Evolutionary conservation across 495 filamentous ascomycete genomes (phyloP).

Genomic region (Elasticomyces elasticus): DNA sequence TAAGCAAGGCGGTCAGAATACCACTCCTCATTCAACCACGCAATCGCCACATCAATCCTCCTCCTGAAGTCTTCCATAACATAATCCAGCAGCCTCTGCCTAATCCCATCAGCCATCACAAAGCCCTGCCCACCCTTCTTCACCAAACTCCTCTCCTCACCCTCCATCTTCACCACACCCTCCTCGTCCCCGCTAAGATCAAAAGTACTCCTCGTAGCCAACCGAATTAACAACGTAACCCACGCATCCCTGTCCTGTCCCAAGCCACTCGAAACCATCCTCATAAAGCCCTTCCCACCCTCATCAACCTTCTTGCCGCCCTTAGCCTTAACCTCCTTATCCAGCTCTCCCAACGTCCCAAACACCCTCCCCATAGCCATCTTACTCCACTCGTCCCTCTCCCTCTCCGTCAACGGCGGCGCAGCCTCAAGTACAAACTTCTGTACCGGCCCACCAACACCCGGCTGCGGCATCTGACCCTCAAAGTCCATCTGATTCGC

Average conservation of each 20-base stretch:
- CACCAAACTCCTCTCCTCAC: slow-evolving; percentile 11
- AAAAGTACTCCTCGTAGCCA: slow-evolving; percentile 70
- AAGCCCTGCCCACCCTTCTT: slow-evolving; percentile 32
- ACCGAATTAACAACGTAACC: slow-evolving; percentile 73
- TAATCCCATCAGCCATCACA: slow-evolving; percentile 48
- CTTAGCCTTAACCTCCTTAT: slow-evolving; percentile 45
- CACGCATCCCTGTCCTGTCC: slow-evolving; percentile 82
- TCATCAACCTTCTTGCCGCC: background rate
- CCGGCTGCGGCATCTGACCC: slow-evolving; percentile 41
- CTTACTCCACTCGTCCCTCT: slow-evolving; percentile 57
- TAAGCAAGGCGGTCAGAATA: slow-evolving; percentile 67
- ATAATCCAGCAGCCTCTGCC: slow-evolving; percentile 70
- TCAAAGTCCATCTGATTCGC: slow-evolving; percentile 56
- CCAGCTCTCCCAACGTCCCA: slow-evolving; percentile 57
- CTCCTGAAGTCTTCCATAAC: slow-evolving; percentile 82
- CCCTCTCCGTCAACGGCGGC: slow-evolving; percentile 55
- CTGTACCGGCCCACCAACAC: slow-evolving; percentile 37
- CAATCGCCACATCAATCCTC: slow-evolving; percentile 74
- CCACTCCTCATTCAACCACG: slow-evolving; percentile 97
- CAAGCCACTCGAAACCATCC: slow-evolving; percentile 60
- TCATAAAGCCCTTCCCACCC: slow-evolving; percentile 55
- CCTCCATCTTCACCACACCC: slow-evolving; percentile 45
- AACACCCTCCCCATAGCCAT: slow-evolving; percentile 67
- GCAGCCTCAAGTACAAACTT: slow-evolving; percentile 74
- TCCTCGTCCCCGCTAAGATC: slow-evolving; percentile 41